Evolutionary conservation across 768 basidiomycete genomes (phyloP), one percentile per base, ranked within the genome.

Genomic region (Tylopilus sp.): DNA sequence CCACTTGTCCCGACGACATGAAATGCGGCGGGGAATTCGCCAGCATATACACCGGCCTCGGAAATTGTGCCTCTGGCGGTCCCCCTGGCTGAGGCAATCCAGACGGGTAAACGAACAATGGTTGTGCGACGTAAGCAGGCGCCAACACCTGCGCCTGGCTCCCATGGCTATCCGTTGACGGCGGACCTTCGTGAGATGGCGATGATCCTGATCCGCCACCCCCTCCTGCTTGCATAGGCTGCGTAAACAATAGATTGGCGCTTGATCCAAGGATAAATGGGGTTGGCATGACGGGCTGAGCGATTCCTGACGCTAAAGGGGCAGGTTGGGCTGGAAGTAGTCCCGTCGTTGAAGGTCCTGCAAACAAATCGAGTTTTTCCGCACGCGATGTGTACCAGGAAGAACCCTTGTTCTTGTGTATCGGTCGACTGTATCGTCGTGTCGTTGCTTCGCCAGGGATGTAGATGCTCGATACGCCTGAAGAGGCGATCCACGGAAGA

Each of bases 401-500:
- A 1, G 56, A 55, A 1, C 63, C 64, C 19, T 69, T 58, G 42
- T 63, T 56, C 50, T 64, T 71, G 13, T 48, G 16, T 16, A 65
- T 57, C 3, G 61, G 67, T 12, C 68, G 57, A 44, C 69, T 70
- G 50, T 66, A 63, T 31, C 69, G 63, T 22, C 70, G 60, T 0
- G 54, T 56, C 10, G 63, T 60, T 19, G 68, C 53, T 26, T 71
- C 64, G 1, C 76, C 73, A 2, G 78, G 78, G 48, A 76, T 63
- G 58, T 79, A 78, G 42, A 78, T 76, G n/a, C 67, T 72, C 13
- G 79, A 78, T 34, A 76, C 73, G 19, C 75, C 74, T 6, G 75
- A 74, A 1, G 70, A 66, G 0, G 74, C 71, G 6, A 79, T 70
- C 79, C 79, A 81, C 1, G 79, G 79, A 17, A 81, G 69, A 6